Conservation (phyloP, 129 eudicot species). For the Oenanthe sinensis region DNA sequence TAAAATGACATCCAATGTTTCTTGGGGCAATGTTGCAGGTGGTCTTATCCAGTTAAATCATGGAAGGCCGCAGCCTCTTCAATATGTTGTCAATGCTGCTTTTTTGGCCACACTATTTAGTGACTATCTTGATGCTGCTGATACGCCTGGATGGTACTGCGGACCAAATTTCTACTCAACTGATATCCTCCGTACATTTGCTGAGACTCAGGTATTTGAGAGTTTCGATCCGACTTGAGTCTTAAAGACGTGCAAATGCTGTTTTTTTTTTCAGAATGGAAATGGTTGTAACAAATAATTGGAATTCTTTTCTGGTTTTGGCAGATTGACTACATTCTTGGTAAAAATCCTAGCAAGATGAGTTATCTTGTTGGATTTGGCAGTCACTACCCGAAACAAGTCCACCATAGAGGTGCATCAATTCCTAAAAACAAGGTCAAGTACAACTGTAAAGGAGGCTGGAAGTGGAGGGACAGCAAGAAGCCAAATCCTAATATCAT, state of each 20-base stretch:
- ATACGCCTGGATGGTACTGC: slow-evolving; percentile 49
- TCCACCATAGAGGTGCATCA: slow-evolving; percentile 40
- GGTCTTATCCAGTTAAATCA: slow-evolving; percentile 45
- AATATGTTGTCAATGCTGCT: slow-evolving; percentile 47
- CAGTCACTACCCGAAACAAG: slow-evolving; percentile 28
- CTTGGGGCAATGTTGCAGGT: slow-evolving; percentile 19
- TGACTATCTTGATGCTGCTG: slow-evolving; percentile 46
- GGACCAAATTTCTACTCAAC: slow-evolving; percentile 40
- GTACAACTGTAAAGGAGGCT: slow-evolving; percentile 44
- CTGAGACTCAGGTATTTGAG: slow-evolving; percentile 38
- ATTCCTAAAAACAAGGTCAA: slow-evolving; percentile 34
- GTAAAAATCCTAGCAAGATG: slow-evolving; percentile 36
- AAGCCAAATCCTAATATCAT: slow-evolving; percentile 39
- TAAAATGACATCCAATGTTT: background rate
- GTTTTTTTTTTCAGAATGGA: background rate
- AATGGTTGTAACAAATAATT: background rate
- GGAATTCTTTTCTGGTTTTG: background rate
- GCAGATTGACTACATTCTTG: slow-evolving; percentile 36
- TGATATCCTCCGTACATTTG: slow-evolving; percentile 33
- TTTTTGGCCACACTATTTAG: slow-evolving; percentile 41
- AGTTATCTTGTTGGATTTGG: slow-evolving; percentile 38
- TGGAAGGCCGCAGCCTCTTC: slow-evolving; percentile 53
- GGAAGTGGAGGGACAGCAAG: slow-evolving; percentile 38
- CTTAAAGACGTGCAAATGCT: background rate
- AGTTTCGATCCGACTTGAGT: background rate